Evolutionary conservation across 495 filamentous ascomycete genomes (phyloP).

Genomic region (Neurospora sp.): DNA sequence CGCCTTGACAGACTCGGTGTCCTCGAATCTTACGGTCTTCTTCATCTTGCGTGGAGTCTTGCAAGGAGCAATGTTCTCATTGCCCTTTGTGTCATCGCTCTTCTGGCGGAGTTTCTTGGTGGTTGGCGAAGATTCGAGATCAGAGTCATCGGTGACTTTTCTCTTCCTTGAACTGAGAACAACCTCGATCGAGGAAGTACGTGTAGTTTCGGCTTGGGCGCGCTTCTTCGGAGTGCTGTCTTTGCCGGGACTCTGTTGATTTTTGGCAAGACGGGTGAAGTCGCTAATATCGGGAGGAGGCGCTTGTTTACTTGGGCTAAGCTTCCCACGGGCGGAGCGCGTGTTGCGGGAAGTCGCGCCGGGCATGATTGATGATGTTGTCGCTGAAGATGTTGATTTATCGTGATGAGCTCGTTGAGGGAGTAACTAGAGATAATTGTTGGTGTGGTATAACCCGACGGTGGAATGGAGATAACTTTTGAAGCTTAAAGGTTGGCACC

Average conservation of each 20-base stretch:
- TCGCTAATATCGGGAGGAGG: slow-evolving; percentile 19
- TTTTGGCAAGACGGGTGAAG: slow-evolving; percentile 34
- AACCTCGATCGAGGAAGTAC: slow-evolving; percentile 22
- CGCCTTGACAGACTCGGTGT: slow-evolving; percentile 4
- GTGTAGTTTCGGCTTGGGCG: slow-evolving; percentile 4
- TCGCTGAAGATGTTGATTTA: not conserved
- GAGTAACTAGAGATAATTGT: not conserved
- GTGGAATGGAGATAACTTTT: not conserved
- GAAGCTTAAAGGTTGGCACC: not conserved
- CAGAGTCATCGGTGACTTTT: slow-evolving; percentile 17
- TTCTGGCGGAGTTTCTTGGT: slow-evolving; percentile 19
- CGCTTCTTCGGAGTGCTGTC: slow-evolving; percentile 10
- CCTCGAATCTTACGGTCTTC: slow-evolving; percentile 21
- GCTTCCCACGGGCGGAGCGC: slow-evolving; percentile 18
- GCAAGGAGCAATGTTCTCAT: slow-evolving; percentile 1
- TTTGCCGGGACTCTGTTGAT: slow-evolving; percentile 20
- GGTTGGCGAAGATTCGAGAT: slow-evolving; percentile 1
- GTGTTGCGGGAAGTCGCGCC: slow-evolving; percentile 16
- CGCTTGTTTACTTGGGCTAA: slow-evolving; percentile 7
- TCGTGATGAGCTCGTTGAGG: not conserved
- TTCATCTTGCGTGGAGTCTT: slow-evolving; percentile 9
- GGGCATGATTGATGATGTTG: slow-evolving; percentile 18
- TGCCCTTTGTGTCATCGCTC: slow-evolving; percentile 1
- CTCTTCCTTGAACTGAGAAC: slow-evolving; percentile 22
- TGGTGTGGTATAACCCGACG: not conserved